Percentiles rank a stretch among this genome's conserved stretches.
Evolutionary conservation across 257 asterid species (phyloP).

Genomic region (Leptodermis oblonga): DNA sequence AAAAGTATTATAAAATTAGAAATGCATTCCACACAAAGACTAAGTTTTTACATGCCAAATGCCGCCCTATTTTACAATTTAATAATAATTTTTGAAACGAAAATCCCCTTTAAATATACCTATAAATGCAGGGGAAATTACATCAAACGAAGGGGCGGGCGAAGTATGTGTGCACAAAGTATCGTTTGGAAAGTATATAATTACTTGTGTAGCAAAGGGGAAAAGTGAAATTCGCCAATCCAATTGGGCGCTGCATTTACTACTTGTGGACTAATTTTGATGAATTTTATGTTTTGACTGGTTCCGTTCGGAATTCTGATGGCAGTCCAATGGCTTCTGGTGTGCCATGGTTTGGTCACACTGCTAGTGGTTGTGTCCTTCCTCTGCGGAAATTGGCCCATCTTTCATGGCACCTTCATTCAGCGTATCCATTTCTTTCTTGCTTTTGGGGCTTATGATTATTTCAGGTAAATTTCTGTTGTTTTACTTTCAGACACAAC

Average conservation of each 20-base stretch:
- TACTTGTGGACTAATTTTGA: not conserved
- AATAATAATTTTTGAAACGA: too few species aligned
- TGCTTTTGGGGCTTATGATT: constrained; percentile 83
- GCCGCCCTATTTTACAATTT: too few species aligned
- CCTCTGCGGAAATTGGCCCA: constrained; percentile 98
- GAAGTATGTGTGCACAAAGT: too few species aligned
- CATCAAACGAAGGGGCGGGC: too few species aligned
- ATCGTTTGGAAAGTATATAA: too few species aligned
- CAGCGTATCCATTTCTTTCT: constrained; percentile 73
- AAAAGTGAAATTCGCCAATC: not conserved
- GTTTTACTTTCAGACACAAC: not conserved
- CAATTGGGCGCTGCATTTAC: not conserved
- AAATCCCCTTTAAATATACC: too few species aligned
- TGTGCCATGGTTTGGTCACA: constrained; percentile 76
- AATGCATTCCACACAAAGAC: too few species aligned
- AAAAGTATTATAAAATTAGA: too few species aligned
- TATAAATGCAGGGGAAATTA: too few species aligned
- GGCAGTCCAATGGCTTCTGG: constrained; percentile 78
- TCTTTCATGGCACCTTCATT: constrained; percentile 83
- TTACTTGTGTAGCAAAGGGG: too few species aligned
- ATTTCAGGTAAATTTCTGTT: constrained; percentile 44
- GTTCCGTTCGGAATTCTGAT: constrained; percentile 17
- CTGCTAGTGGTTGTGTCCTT: constrained; percentile 72
- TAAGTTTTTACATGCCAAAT: too few species aligned
- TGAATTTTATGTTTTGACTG: not conserved